These are phyloP conservation scores for Biancaea sappan DNA, from an alignment of 306 rosid genomes.

Conservation along the genomic window DNA sequence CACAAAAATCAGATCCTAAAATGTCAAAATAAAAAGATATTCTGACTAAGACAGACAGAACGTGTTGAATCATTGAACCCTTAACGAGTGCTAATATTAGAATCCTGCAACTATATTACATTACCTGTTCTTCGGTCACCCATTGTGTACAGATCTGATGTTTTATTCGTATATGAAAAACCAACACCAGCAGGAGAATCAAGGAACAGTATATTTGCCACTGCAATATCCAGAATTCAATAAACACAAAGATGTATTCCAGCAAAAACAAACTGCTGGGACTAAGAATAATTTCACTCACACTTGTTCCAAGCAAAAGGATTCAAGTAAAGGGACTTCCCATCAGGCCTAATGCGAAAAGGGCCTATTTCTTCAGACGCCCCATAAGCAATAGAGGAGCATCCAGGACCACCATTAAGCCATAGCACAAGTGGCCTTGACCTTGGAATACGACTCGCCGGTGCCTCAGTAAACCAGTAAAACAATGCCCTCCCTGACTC, in stretches of 20 bases:
- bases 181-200: slow-evolving; percentile 99
- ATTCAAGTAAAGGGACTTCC: slow-evolving; percentile 76
- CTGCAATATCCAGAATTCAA: slow-evolving; percentile 49
- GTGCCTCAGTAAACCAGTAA: slow-evolving; percentile 89
- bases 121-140: slow-evolving; percentile 93
- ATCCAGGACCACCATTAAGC: slow-evolving; percentile 99
- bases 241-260: not conserved
- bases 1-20: slow-evolving; percentile 33
- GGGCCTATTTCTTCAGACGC: slow-evolving; percentile 97
- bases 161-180: slow-evolving; percentile 84
- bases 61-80: slow-evolving; percentile 6
- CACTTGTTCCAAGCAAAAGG: slow-evolving; percentile 92
- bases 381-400: slow-evolving; percentile 96
- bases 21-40: not conserved
- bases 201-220: slow-evolving; percentile 88
- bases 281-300: slow-evolving; percentile 39
- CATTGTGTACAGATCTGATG: slow-evolving; percentile 73
- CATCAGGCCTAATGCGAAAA: slow-evolving; percentile 78
- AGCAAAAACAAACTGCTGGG: not conserved
- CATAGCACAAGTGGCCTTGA: slow-evolving; percentile 88
- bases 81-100: slow-evolving; percentile 1
- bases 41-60: slow-evolving; percentile 26
- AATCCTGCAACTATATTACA: not conserved
- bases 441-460: slow-evolving; percentile 54
- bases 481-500: slow-evolving; percentile 81